Conservation (phyloP, 2,329 filamentous ascomycete genomes). For the Triangularia verruculosa region DNA sequence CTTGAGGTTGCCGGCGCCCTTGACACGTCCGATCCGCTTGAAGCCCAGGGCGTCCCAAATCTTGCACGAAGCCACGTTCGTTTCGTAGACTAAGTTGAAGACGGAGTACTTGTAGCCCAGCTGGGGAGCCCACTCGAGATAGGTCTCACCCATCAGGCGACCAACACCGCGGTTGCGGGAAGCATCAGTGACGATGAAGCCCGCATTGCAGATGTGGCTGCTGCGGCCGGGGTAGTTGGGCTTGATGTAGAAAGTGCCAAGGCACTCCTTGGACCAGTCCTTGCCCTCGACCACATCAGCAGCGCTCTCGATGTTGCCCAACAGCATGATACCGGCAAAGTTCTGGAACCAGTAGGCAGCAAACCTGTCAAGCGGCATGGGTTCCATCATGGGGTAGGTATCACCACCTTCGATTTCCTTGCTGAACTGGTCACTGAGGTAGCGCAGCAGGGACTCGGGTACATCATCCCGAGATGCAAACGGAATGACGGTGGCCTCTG, state of each 20-base stretch:
- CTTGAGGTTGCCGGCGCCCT: constrained; percentile 66
- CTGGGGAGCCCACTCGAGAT: constrained; percentile 75
- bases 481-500: constrained; percentile 78
- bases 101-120: constrained; percentile 88
- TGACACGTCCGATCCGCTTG: constrained; percentile 84
- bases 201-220: constrained; percentile 87
- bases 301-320: constrained; percentile 67
- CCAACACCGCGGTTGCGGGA: constrained; percentile 72
- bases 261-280: constrained; percentile 77
- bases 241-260: constrained; percentile 92
- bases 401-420: constrained; percentile 90
- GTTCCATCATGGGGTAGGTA: constrained; percentile 83
- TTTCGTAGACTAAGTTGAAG: constrained; percentile 93
- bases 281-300: constrained; percentile 56
- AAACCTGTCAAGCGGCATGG: constrained; percentile 71
- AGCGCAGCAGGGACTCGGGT: constrained; percentile 69
- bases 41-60: constrained; percentile 93
- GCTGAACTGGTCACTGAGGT: constrained; percentile 80
- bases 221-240: constrained; percentile 89
- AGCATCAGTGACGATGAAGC: constrained; percentile 71
- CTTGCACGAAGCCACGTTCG: constrained; percentile 82
- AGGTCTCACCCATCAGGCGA: constrained; percentile 71
- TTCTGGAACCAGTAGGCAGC: constrained; percentile 87
- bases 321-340: constrained; percentile 83
- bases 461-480: constrained; percentile 75